Base-by-base conservation (phyloP, 208 protist species). In the Trypanosomatidae sp. region DNA sequence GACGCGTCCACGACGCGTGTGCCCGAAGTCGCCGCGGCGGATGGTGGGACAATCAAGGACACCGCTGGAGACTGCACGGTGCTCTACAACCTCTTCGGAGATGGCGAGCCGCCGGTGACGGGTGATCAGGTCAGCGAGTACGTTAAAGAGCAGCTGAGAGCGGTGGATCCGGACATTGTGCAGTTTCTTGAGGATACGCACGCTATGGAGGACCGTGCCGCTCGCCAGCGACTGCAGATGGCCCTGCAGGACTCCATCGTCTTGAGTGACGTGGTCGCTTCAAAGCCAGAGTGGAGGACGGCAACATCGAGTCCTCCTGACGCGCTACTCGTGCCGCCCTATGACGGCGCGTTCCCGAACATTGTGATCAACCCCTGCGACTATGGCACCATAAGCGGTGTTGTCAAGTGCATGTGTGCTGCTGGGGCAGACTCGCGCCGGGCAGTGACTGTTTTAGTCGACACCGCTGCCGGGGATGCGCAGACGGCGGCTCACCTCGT, bases 161-260 rank as follows among this genome's bases (percentile, higher is more conserved):
- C 74, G 39, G 58, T 66, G 15, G 71, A 65, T 33, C 65, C 82
- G 0, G 80, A 82, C 50, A 71, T 83, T 46, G 65, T 96, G 46
- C 76, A 80, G 36, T 86, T 87, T 49, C 43, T 96, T 2, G 84
- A 92, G 73, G 88, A 96, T 77, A 92, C 87, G 8, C 91, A 96
- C 70, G 72, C 66, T 44, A 62, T 76, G 13, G 73, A 76, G 41
- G 87, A 96, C 69, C 56, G 50, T 5, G 76, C 73, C 15, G 89
- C 84, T 10, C 68, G 81, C 19, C 82, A 86, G 41, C 82, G 91
- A 8, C 64, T 94, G 47, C 83, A 87, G 74, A 76, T 84, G 13
- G 65, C 56, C 0, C 53, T 91, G 12, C 74, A 77, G 25, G 59
- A 77, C 30, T 64, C 62, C 36, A 44, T 76, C 33, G 44, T 79